Conservation (phyloP, 2,329 filamentous ascomycete genomes). For the Penicillium sp. region DNA sequence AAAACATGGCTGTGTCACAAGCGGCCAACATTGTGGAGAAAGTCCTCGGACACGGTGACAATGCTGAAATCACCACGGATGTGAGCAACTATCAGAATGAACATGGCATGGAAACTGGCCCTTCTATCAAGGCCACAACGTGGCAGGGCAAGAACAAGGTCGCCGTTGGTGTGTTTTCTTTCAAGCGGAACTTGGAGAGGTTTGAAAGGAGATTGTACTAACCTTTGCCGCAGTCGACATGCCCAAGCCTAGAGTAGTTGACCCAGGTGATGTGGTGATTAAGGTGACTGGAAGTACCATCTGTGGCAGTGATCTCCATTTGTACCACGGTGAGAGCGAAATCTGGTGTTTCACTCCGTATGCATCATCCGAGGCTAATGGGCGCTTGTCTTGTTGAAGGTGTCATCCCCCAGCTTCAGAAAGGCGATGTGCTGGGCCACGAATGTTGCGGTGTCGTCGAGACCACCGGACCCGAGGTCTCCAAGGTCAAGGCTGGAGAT, state of each 20-base stretch:
- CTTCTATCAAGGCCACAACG: conserved; percentile 71
- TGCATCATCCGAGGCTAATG: not conserved
- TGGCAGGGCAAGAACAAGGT: conserved; percentile 82
- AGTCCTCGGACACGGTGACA: conserved; percentile 60
- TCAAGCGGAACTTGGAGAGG: not conserved
- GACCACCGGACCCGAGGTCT: conserved; percentile 51
- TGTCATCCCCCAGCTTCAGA: conserved; percentile 52
- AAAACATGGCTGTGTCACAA: conserved; percentile 14
- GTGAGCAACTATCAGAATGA: conserved; percentile 59
- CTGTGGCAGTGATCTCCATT: conserved; percentile 56
- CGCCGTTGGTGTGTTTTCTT: conserved; percentile 48
- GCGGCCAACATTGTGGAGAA: conserved; percentile 64
- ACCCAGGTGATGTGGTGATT: conserved; percentile 70
- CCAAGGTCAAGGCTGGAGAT: conserved; percentile 52
- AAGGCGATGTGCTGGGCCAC: conserved; percentile 62
- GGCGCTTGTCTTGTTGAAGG: conserved; percentile 14
- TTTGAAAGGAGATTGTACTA: not conserved
- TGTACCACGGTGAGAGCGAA: conserved; percentile 33
- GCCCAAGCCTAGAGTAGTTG: conserved; percentile 65
- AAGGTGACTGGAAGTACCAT: conserved; percentile 65
- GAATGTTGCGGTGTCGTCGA: conserved; percentile 51
- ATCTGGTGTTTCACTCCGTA: not conserved
- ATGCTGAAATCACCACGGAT: conserved; percentile 62
- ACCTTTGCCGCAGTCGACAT: conserved; percentile 49
- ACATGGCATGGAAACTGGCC: conserved; percentile 46